These are phyloP conservation scores for Byssoonygena ceratinophila DNA, from an alignment of 2,329 filamentous ascomycete species.

Conservation along the genomic window DNA sequence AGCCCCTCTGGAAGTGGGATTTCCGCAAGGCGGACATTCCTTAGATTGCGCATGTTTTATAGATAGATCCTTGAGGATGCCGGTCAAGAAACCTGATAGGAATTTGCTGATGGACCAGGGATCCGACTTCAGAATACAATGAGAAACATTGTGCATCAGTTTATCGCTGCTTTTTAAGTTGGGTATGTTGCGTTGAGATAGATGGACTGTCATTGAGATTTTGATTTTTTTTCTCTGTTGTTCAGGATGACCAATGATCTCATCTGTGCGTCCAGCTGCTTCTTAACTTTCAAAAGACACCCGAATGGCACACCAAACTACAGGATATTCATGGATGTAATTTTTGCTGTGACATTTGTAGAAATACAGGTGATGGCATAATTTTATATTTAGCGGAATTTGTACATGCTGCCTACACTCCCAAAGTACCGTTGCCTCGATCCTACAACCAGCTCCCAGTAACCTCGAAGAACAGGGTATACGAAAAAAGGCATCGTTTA, in stretches of 20 bases:
- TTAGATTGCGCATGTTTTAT: constrained; percentile 72
- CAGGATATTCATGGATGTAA: not conserved
- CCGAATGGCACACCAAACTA: not conserved
- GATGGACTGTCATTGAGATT: not conserved
- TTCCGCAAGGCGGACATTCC: constrained; percentile 60
- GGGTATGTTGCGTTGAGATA: not conserved
- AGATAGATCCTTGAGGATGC: not conserved
- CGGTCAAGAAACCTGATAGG: not conserved
- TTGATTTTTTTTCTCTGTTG: constrained; percentile 3
- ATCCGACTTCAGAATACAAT: not conserved
- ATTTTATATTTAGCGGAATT: constrained; percentile 8
- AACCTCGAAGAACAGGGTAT: not conserved
- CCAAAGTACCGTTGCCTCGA: constrained; percentile 1
- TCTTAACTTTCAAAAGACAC: not conserved
- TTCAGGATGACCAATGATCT: constrained; percentile 29
- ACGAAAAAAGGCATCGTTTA: constrained; percentile 21
- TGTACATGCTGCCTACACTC: constrained; percentile 13
- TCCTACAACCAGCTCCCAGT: not conserved
- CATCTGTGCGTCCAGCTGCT: constrained; percentile 9
- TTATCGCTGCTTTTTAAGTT: not conserved
- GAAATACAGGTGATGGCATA: constrained; percentile 8
- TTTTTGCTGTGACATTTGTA: not conserved
- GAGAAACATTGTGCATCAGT: not conserved
- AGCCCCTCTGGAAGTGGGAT: constrained; percentile 51
- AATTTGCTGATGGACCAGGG: not conserved